These are phyloP conservation scores for Venturiaceae sp. DNA, from an alignment of 2,329 filamentous ascomycete species.

Conservation along the genomic window DNA sequence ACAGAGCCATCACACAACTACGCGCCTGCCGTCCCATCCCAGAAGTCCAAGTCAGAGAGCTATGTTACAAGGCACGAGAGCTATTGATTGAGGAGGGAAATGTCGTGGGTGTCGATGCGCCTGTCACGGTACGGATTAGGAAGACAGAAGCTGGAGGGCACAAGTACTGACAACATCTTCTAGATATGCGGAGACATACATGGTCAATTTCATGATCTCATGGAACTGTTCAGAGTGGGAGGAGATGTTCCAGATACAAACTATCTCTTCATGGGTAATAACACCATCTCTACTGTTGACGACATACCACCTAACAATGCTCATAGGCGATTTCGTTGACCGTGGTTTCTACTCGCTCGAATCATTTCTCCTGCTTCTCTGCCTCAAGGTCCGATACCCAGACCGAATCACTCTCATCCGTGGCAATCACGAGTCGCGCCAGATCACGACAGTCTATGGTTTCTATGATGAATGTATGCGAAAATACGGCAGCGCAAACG, in stretches of 20 bases:
- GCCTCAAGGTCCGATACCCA: conserved; percentile 93
- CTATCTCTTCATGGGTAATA: conserved; percentile 92
- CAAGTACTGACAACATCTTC: not conserved
- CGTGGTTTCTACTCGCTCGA: conserved; percentile 97
- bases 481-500: conserved; percentile 94
- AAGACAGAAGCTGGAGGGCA: not conserved
- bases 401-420: conserved; percentile 94
- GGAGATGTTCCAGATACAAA: conserved; percentile 93
- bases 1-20: conserved; percentile 85
- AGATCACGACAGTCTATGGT: conserved; percentile 95
- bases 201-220: conserved; percentile 91
- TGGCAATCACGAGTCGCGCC: conserved; percentile 90
- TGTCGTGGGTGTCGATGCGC: conserved; percentile 88
- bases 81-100: conserved; percentile 96
- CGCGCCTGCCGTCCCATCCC: conserved; percentile 94
- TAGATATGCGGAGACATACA: conserved; percentile 96
- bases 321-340: conserved; percentile 84
- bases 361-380: conserved; percentile 89
- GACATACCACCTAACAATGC: conserved; percentile 4
- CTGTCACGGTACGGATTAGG: conserved; percentile 62
- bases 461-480: conserved; percentile 96
- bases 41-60: conserved; percentile 86
- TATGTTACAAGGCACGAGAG: conserved; percentile 95
- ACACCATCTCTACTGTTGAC: conserved; percentile 9
- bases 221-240: conserved; percentile 92